Base-by-base conservation (phyloP, 2,329 filamentous ascomycete species). In the Fusarium liriodendri region DNA sequence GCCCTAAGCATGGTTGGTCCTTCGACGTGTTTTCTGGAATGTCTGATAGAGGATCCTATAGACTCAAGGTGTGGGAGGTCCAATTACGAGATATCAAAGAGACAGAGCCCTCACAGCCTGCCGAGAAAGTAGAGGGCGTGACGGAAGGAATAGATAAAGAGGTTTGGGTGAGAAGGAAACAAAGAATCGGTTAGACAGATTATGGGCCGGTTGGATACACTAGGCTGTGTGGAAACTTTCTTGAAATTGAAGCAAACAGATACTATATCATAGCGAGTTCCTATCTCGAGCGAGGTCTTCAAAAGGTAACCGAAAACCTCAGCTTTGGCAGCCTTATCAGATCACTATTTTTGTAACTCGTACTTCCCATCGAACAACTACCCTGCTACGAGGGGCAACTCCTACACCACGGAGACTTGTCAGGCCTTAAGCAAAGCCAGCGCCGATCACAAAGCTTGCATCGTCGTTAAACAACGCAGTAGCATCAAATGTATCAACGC, bases 1-100 rank as follows among this genome's bases (percentile, higher is more conserved):
- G 92, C 79, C 90, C 91, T 0, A 93, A 93, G 71, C 92, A 94
- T 70, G 89, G 85, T 6, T 94, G 92, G 92, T 91, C 90, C 0
- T 94, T 94, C 80, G 92, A 94, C 77, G 76, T 94, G 3, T 88
- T 90, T 62, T 89, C 91, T 0, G 92, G 92, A 0, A 84, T 84
- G 75, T 86, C 86, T 1, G 92, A 94, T 78, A 87, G 91, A 0
- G 91, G 88, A 1, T 88, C 82, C 54, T 94, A 94, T 77, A 87
- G 83, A 68, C 82, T 94, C 11, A 86, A 86, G 25, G 81, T 91
- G 0, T 93, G 91, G 90, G 91, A 93, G 72, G 86, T 92, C 0
- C 85, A 93, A 69, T 62, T 91, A 11, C 84, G 89, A 14, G 75
- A 81, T 8, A 16, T 69, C 0, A 64, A 75, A 9, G 68, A 60